Evolutionary conservation across 345 rosid species (phyloP).

Genomic region (Salix arbutifolia): DNA sequence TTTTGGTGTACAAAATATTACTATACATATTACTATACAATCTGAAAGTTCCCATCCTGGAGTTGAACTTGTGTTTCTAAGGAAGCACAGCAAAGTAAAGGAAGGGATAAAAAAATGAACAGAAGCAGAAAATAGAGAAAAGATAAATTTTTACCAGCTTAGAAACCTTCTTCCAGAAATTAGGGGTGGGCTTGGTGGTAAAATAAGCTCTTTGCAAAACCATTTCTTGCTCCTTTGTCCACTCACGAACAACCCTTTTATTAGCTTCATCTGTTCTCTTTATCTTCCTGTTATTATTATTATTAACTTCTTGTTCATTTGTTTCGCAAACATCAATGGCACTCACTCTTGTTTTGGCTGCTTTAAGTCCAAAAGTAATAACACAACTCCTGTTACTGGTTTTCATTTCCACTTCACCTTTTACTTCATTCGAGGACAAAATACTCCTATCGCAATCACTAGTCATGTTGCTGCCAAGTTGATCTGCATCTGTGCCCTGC

Average conservation of each 20-base stretch:
- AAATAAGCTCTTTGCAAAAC: conserved; percentile 76
- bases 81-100: not conserved
- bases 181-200: conserved; percentile 60
- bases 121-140: not conserved
- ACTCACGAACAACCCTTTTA: conserved; percentile 27
- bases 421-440: not conserved
- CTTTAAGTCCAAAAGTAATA: conserved; percentile 4
- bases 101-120: not conserved
- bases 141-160: conserved; percentile 45
- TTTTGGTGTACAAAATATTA: not conserved
- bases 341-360: not conserved
- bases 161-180: conserved; percentile 76
- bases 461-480: not conserved
- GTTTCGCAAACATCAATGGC: not conserved
- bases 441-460: not conserved
- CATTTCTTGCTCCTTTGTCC: conserved; percentile 70
- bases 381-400: not conserved
- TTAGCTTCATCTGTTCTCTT: conserved; percentile 7
- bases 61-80: not conserved
- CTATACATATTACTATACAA: not conserved
- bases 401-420: not conserved
- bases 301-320: not conserved
- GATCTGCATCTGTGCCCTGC: not conserved
- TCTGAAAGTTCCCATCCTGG: not conserved
- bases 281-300: conserved; percentile 5